Base-by-base conservation (phyloP, 139 green algal species). In the Chlamydomonas schloesseri region DNA sequence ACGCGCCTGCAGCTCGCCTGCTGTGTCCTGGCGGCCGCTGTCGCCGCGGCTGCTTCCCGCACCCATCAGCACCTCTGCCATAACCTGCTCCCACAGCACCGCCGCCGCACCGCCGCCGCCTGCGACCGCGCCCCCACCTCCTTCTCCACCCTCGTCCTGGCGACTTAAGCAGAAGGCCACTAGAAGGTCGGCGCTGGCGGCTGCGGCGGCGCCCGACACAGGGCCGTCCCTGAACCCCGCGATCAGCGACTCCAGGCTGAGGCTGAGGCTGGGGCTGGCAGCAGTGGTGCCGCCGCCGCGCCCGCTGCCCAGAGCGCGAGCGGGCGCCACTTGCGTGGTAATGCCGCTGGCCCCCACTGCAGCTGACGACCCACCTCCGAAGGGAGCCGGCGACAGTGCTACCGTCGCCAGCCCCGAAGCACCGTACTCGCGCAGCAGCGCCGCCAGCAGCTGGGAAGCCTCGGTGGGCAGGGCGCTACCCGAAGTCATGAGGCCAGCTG, bases 181-280 rank as follows among this genome's bases (percentile, higher is more conserved):
- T 31, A 87, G 46, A 26, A 87, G 78, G 58, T 82, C 78, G n/a
- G 86, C 86, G 24, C 77, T 47, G 55, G 86, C 86, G 10, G 29
- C 33, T 10, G 78, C 71, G 24, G 71, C 53, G 36, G 71, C 57
- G 42, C 47, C 46, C 83, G 42, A 5, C 42, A 50, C 42, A 8
- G 42, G 42, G 42, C 83, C 73, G 3, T 1, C 20, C 11, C 31
- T 34, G 70, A 60, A 81, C 29, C 64, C 34, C 29, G 47, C 47
- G 20, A 88, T 36, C 21, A 88, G 83, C 11, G 60, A 68, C 9
- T 83, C 72, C 2, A 88, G 42, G 73, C 26, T 72, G 60, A 82
- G 69, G 58, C 71, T 74, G 29, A 34, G 6, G 31, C 18, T 29
- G 14, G 8, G 4, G 15, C 6, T 13, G 42, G 42, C 42, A 5